phyloP scores from a whole-genome alignment of 106 monocot genomes.

The Phalaenopsis aphrodite region DNA sequence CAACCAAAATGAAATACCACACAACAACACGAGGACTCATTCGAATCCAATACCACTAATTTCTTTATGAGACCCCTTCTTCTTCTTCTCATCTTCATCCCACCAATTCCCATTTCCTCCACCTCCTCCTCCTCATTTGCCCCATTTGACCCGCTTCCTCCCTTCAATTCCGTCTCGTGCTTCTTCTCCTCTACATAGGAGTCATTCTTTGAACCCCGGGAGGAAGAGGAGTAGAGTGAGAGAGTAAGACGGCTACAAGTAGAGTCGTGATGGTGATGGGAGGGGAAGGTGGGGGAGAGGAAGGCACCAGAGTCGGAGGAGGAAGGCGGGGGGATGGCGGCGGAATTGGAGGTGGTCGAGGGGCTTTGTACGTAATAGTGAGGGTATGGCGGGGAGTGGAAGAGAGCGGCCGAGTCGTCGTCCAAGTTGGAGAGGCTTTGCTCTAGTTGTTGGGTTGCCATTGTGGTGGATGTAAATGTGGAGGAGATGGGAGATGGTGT shows the following conservation, averaged over 20 bases:
- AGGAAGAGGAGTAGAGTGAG: conserved; percentile 42
- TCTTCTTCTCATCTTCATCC: conserved; percentile 9
- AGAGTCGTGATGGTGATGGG: too few relatives aligned
- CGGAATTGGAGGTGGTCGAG: conserved; percentile 48
- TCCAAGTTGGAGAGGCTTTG: conserved; percentile 5
- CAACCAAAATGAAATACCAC: conserved; percentile 49
- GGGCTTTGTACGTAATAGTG: conserved; percentile 80
- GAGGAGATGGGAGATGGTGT: not conserved
- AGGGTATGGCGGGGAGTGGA: conserved; percentile 35
- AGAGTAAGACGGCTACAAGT: conserved; percentile 18
- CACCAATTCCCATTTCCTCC: conserved; percentile 2
- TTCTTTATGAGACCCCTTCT: conserved; percentile 23
- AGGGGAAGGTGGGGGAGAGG: not conserved
- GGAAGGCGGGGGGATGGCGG: conserved; percentile 27
- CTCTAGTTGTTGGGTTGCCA: conserved; percentile 18
- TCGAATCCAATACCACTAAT: conserved; percentile 41
- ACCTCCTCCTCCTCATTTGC: not conserved
- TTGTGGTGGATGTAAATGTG: not conserved
- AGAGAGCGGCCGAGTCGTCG: conserved; percentile 43
- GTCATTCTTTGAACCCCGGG: conserved; percentile 39
- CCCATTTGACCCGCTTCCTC: not conserved
- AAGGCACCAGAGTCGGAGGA: conserved; percentile 13
- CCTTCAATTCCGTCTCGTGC: not conserved
- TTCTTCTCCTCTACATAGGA: conserved; percentile 36
- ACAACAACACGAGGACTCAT: conserved; percentile 35